Percentiles rank a stretch among this genome's conserved stretches.
These are phyloP conservation scores for Rhynchosporium secalis DNA, from an alignment of 2,329 filamentous ascomycete species.

Conservation along the genomic window DNA sequence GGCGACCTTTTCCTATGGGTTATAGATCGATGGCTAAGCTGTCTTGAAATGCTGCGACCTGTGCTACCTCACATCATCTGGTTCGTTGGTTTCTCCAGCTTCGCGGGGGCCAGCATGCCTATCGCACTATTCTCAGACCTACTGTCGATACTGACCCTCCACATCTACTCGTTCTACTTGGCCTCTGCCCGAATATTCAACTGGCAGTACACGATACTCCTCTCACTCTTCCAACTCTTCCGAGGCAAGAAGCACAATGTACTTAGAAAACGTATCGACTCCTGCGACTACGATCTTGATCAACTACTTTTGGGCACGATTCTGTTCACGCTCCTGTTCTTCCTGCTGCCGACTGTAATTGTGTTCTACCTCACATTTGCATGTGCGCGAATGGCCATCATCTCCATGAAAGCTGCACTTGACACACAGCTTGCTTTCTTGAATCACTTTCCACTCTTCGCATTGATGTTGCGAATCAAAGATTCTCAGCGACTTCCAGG, in stretches of 20 bases:
- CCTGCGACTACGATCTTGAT: slow-evolving; percentile 97
- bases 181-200: slow-evolving; percentile 96
- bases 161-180: slow-evolving; percentile 98
- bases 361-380: slow-evolving; percentile 98
- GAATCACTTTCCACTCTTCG: slow-evolving; percentile 97
- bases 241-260: slow-evolving; percentile 98
- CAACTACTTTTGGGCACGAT: slow-evolving; percentile 96
- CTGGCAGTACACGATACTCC: slow-evolving; percentile 96
- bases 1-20: slow-evolving; percentile 81
- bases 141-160: slow-evolving; percentile 84
- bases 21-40: slow-evolving; percentile 46
- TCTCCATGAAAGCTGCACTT: slow-evolving; percentile 84
- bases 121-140: slow-evolving; percentile 95
- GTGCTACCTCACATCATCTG: slow-evolving; percentile 84
- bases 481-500: slow-evolving; percentile 87
- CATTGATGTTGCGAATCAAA: slow-evolving; percentile 92
- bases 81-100: slow-evolving; percentile 91
- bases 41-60: slow-evolving; percentile 75
- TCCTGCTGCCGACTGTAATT: slow-evolving; percentile 88
- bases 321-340: slow-evolving; percentile 91
- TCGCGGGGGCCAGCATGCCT: slow-evolving; percentile 94
- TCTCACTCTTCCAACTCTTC: slow-evolving; percentile 97
- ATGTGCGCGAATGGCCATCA: slow-evolving; percentile 90
- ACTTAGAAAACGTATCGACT: slow-evolving; percentile 94
- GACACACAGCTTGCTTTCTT: slow-evolving; percentile 91